A percentile compares a stretch with the other conserved stretches of the same genome.
These are phyloP conservation scores for Nigrospora osmanthi DNA, from an alignment of 2,329 filamentous ascomycete species.

Conservation along the genomic window DNA sequence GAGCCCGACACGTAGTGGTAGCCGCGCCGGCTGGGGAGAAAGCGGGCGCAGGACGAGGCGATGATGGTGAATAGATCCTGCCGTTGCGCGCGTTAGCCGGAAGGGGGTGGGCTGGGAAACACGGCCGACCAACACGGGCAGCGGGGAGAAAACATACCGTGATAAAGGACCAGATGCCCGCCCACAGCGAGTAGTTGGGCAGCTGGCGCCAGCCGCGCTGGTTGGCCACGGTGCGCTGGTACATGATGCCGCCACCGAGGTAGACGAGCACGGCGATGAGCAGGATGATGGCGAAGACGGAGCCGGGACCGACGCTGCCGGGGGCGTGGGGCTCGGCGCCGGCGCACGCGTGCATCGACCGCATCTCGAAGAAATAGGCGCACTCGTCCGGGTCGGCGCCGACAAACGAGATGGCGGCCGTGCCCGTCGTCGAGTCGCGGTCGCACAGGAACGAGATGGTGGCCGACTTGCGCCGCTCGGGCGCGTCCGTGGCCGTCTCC, in stretches of 20 bases:
- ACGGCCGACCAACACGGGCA: no score
- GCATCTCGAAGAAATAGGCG: slow-evolving; percentile 91
- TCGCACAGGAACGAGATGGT: slow-evolving; percentile 93
- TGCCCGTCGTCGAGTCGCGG: slow-evolving; percentile 61
- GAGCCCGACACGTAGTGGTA: slow-evolving; percentile 58
- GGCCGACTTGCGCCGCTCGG: slow-evolving; percentile 61
- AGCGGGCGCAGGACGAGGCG: slow-evolving; percentile 61
- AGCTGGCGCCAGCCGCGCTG: slow-evolving; percentile 92
- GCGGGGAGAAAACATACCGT: slow-evolving; percentile 51
- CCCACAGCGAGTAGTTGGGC: slow-evolving; percentile 91
- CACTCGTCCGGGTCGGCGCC: slow-evolving; percentile 80
- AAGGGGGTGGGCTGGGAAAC: no score
- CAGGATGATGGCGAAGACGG: slow-evolving; percentile 84
- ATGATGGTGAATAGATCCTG: slow-evolving; percentile 61
- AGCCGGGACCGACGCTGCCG: slow-evolving; percentile 60
- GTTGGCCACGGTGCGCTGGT: slow-evolving; percentile 90
- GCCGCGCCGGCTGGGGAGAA: slow-evolving; percentile 56
- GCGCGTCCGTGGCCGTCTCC: slow-evolving; percentile 25
- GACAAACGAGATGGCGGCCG: slow-evolving; percentile 74
- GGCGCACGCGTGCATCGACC: slow-evolving; percentile 74
- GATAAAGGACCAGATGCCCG: slow-evolving; percentile 76
- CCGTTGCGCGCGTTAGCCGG: background rate
- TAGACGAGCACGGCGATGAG: slow-evolving; percentile 76
- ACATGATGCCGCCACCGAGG: slow-evolving; percentile 85
- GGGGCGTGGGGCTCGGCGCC: slow-evolving; percentile 62